Evolutionary conservation across 2,329 filamentous ascomycete species (phyloP).

Genomic region (Madurella mycetomatis): DNA sequence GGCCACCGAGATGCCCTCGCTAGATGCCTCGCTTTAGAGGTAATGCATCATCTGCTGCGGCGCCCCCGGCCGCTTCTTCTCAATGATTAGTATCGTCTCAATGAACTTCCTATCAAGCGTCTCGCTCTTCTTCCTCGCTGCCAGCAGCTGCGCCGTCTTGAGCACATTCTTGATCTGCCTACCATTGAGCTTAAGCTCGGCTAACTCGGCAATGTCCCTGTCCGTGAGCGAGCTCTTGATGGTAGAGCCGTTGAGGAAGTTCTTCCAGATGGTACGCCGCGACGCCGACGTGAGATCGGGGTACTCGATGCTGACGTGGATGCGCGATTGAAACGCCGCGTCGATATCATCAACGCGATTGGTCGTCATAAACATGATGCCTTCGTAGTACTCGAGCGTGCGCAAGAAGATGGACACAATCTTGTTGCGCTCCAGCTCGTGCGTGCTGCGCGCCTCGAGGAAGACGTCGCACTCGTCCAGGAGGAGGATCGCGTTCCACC

Average conservation of each 20-base stretch:
- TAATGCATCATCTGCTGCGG: conserved; percentile 25
- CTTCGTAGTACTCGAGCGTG: conserved; percentile 45
- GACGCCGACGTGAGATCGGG: conserved; percentile 36
- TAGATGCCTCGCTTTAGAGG: conserved; percentile 13
- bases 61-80: conserved; percentile 27
- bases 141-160: conserved; percentile 33
- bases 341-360: conserved; percentile 45
- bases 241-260: conserved; percentile 35
- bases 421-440: conserved; percentile 38
- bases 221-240: conserved; percentile 28
- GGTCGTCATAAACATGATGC: conserved; percentile 46
- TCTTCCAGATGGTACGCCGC: conserved; percentile 36
- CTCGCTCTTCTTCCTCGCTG: conserved; percentile 32
- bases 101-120: conserved; percentile 30
- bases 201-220: conserved; percentile 35
- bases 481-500: conserved; percentile 67
- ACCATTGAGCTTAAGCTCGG: conserved; percentile 35
- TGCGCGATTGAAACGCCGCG: conserved; percentile 43
- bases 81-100: conserved; percentile 29
- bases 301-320: conserved; percentile 47
- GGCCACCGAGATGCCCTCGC: neutral
- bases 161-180: conserved; percentile 36
- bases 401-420: conserved; percentile 38
- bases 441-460: conserved; percentile 38
- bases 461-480: conserved; percentile 59